Evolutionary conservation across 371 early-diverging fungal genomes (phyloP), one percentile per base, ranked within the genome.

Genomic region (Zychaea mexicana): DNA sequence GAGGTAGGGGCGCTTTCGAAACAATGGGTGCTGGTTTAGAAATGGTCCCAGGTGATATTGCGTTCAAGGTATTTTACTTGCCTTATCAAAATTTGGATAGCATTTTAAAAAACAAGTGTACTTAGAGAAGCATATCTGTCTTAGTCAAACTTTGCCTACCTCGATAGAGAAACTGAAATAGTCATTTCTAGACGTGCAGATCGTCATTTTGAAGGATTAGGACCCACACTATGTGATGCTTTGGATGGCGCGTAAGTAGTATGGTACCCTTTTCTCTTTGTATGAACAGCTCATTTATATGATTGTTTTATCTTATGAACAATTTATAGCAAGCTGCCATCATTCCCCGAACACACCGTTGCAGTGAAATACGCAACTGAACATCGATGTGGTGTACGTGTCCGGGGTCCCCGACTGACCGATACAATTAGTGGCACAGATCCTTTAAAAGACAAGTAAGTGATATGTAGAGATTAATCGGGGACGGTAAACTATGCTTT

Each of bases 1-100:
- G 74, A 39, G 85, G 85, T 38, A 68, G 85, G 61, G 85, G 85
- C 19, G 85, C 85, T 1, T 85, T 83, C 78, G 85, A 85, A 64
- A 73, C 78, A 8, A 81, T 84, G 82, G 85, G 85, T 7, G 82
- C 83, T 24, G 85, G 85, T 2, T 58, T 85, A 31, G 75, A 75
- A 22, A 77, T 84, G 81, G 65, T 69, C 13, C 85, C 80, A 17
- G 84, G 85, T 15, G 85, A 85, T 64, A 83, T 85, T 68, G 85
- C 85, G 2, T 85, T 84, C 52, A 85, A 85, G 64, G 84, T 84
- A 72, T 45, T 12, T n/a, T n/a, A n/a, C n/a, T n/a, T n/a, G n/a
- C n/a, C n/a, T n/a, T n/a, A n/a, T n/a, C n/a, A n/a, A n/a, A n/a
- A n/a, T n/a, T n/a, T n/a, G n/a, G n/a, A n/a, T n/a, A n/a, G n/a